A percentile compares a stretch with the other conserved stretches of the same genome.
These are phyloP conservation scores for Leccinellum luteum DNA, from an alignment of 768 basidiomycete species.

Conservation along the genomic window DNA sequence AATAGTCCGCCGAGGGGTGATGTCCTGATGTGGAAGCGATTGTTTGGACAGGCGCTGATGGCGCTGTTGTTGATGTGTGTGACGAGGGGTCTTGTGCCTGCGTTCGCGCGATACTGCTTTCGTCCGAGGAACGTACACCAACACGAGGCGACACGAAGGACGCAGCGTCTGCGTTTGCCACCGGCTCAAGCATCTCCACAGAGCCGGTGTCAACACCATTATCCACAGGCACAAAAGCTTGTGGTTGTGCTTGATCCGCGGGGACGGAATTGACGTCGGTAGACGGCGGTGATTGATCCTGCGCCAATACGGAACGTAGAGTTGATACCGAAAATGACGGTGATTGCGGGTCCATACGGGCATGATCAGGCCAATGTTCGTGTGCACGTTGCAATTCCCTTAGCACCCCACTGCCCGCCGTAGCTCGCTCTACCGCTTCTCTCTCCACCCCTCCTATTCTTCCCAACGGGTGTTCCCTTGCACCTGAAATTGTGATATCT, in stretches of 20 bases:
- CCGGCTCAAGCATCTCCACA: slow-evolving; percentile 16
- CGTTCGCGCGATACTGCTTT: slow-evolving; percentile 7
- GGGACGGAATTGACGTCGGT: slow-evolving; percentile 20
- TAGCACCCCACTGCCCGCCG: slow-evolving; percentile 11
- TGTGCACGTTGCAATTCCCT: slow-evolving; percentile 27
- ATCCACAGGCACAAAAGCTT: slow-evolving; percentile 18
- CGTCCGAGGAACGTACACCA: slow-evolving; percentile 17
- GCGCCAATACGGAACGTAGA: slow-evolving; percentile 5
- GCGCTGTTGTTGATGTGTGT: slow-evolving; percentile 10
- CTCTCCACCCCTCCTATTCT: slow-evolving; percentile 31
- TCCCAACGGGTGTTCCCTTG: slow-evolving; percentile 16
- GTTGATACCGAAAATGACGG: slow-evolving; percentile 18
- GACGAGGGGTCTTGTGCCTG: slow-evolving; percentile 12
- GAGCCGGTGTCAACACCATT: slow-evolving; percentile 17
- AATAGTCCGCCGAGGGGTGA: background rate
- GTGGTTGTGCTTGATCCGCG: slow-evolving; percentile 18
- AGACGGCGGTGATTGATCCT: slow-evolving; percentile 14
- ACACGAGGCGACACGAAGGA: slow-evolving; percentile 25
- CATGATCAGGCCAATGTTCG: slow-evolving; percentile 17
- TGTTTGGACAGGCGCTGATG: slow-evolving; percentile 9
- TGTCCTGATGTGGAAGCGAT: slow-evolving; percentile 9
- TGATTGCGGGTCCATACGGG: slow-evolving; percentile 25
- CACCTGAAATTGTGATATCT: slow-evolving; percentile 5
- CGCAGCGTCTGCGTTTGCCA: slow-evolving; percentile 15
- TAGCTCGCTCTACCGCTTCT: slow-evolving; percentile 29